Conservation (phyloP, 148 eudicot genomes). For the Silene uniflora region DNA sequence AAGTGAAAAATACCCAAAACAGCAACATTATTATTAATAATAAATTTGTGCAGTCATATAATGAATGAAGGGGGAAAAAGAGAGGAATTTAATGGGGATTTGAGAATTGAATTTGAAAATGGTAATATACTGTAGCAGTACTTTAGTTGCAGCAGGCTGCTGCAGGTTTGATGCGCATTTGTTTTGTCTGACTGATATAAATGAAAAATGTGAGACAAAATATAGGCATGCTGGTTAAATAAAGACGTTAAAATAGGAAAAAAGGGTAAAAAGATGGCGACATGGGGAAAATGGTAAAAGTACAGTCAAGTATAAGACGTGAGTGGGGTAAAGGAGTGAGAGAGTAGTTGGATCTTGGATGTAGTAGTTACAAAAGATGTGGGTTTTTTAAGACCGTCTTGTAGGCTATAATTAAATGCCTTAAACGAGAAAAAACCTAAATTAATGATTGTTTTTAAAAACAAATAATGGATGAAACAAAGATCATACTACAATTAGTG, state of each 20-base stretch:
- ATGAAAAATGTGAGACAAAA: not conserved
- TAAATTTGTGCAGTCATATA: not conserved
- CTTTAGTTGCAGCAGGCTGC: not conserved
- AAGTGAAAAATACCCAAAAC: slow-evolving; percentile 19
- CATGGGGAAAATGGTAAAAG: slow-evolving; percentile 13
- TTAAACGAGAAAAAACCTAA: no score
- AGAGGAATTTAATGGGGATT: slow-evolving; percentile 23
- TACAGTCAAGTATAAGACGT: not conserved
- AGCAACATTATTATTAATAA: slow-evolving; percentile 15
- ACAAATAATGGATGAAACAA: no score
- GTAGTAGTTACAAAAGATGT: not conserved
- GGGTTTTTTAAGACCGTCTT: no score
- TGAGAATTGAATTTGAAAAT: slow-evolving; percentile 17
- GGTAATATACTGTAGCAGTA: not conserved
- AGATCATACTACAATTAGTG: no score
- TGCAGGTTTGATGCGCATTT: slow-evolving; percentile 8
- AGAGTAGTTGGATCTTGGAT: not conserved
- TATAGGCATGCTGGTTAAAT: not conserved
- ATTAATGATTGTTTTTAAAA: no score
- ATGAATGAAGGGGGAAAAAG: not conserved
- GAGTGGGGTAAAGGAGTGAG: not conserved
- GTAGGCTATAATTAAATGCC: no score
- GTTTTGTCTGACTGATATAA: slow-evolving; percentile 12
- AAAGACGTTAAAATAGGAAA: not conserved
- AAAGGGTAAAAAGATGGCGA: slow-evolving; percentile 6